Base-by-base conservation (phyloP, 179 eudicot genomes). In the Actinidia arguta region DNA sequence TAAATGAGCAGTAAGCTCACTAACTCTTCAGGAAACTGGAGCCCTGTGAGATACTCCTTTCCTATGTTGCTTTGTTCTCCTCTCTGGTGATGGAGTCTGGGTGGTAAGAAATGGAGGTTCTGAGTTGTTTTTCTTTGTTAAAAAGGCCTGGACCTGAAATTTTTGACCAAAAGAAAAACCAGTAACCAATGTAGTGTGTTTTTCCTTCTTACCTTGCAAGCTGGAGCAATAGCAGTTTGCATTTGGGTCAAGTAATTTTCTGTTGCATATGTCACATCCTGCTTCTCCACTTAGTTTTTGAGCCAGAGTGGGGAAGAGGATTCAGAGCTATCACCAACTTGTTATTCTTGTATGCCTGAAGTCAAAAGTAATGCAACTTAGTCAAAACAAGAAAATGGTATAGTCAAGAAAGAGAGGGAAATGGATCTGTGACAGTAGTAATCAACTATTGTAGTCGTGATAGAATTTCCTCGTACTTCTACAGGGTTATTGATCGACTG, bases 41-140 rank as follows among this genome's bases (percentile, higher is more conserved):
- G 93, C 56, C 76, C 92, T 87, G 9, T 72, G 87, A 75, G 93
- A 92, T 48, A 50, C 80, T 50, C 93, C 92, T 89, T 91, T 89
- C 74, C 93, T 83, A 81, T 78, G 78, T n/a, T 85, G 89, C 78
- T 72, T 83, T 20, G 73, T 48, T 20, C 56, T 52, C 76, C 67
- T 76, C 50, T 66, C 69, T 39, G 31, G 24, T 13, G 46, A 67
- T 20, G 51, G 71, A 76, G 31, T 79, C 44, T 55, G 48, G 63
- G 84, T 82, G 14, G 80, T 58, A 84, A 85, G 82, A 78, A 83
- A 86, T 22, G 90, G 88, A 78, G 89, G 85, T 67, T 78, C 80
- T 44, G 79, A 27, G 36, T 75, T 78, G 10, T 86, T 46, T 12
- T 36, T 55, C 79, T 85, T 84, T 51, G 47, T 80, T 9, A 67